Evolutionary conservation across 768 basidiomycete species (phyloP).

Genomic region (Macrolepiota albuminosa): DNA sequence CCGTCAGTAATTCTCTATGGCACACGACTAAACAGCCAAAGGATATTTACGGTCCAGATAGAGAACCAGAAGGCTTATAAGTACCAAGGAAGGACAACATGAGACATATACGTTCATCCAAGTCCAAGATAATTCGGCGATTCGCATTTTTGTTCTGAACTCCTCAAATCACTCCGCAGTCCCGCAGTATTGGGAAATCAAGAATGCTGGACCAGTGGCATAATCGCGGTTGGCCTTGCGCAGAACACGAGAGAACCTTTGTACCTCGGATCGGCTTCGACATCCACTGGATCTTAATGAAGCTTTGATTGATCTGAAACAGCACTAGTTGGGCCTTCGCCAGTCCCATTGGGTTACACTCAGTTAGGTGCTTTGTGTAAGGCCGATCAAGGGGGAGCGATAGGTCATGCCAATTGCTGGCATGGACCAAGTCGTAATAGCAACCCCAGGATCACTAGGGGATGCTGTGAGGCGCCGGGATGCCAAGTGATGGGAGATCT

Average conservation of each 20-base stretch:
- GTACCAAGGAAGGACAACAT: neutral
- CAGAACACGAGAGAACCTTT: constrained; percentile 13
- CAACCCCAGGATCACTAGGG: too few relatives aligned
- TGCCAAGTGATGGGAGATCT: too few relatives aligned
- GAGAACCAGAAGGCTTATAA: neutral
- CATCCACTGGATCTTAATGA: neutral
- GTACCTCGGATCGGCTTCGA: neutral
- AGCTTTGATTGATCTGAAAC: constrained; percentile 10
- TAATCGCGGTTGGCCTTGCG: constrained; percentile 9
- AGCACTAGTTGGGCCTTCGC: neutral
- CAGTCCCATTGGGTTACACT: too few relatives aligned
- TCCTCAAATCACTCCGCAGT: neutral
- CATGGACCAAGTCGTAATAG: too few relatives aligned
- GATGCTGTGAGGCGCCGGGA: too few relatives aligned
- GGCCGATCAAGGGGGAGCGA: too few relatives aligned
- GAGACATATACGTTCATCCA: neutral
- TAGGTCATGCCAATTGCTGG: too few relatives aligned
- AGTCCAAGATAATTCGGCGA: neutral
- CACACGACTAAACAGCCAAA: neutral
- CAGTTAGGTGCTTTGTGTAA: too few relatives aligned
- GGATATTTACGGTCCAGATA: neutral
- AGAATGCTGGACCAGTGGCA: constrained; percentile 8
- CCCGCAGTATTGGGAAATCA: constrained; percentile 12
- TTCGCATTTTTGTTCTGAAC: neutral
- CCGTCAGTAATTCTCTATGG: neutral